Evolutionary conservation across 164 flowering plant genomes (phyloP), one percentile per base, ranked within the genome.

Genomic region (Magnolia kwangsiensis): DNA sequence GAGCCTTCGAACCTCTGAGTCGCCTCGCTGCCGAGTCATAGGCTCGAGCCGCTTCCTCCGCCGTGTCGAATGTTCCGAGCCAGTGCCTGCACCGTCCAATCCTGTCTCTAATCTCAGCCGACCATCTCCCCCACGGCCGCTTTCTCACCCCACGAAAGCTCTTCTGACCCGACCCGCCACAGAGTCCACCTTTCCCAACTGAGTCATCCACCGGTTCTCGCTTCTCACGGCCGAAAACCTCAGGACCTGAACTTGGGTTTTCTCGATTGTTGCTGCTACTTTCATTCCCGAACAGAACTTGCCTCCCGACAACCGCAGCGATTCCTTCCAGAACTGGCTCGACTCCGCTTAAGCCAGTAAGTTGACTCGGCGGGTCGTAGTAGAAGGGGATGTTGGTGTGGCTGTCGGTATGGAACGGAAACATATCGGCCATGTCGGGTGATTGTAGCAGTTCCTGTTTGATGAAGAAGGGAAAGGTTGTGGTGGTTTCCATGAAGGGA

Each of bases 41-140:
- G 7, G 96, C 98, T 10, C 91, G 88, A 45, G 98, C 98, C 13
- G 98, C 98, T 80, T 92, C 98, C 80, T 94, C 98, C 24, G 96
- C 91, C 49, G 96, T 90, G 84, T 94, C 96, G 70, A 92, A 94
- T 16, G 98, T 94, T 0, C 98, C 98, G 0, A 94, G 87, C 98
- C 98, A 94, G 82, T 92, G 98, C 4, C 98, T 77, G 83, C 98
- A 94, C 81, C 91, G 79, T 65, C 98, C 98, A 1, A 94, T 86
- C 0, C 95, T 78, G 87, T 94, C 97, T 3, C 98, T 79, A 71
- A 94, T 94, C 87, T 94, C 98, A 59, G 98, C 97, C 66, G 97
- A 94, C 92, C 92, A 94, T 76, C 98, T 81, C 63, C 98, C 98
- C 98, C 98, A 94, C 50, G 94, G 98, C 83, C 98, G 72, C 87